Conservation (phyloP, 2,329 filamentous ascomycete species). For the Macrophomina phaseolina region DNA sequence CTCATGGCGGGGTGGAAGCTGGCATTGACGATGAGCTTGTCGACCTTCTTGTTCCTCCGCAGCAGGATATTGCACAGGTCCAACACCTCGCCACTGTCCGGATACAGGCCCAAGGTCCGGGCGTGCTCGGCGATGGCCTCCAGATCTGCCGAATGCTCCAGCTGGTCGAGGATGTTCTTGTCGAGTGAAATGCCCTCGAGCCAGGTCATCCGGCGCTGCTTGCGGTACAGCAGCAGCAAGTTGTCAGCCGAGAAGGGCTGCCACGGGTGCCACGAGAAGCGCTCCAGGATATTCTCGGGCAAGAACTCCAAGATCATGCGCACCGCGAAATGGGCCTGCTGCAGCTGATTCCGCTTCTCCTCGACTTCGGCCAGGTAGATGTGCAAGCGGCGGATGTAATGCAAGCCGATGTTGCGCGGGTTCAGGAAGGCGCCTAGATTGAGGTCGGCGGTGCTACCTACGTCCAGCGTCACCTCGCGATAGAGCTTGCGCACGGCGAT, state of each 20-base stretch:
- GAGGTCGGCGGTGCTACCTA: constrained; percentile 52
- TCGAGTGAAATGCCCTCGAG: constrained; percentile 56
- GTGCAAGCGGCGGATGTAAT: constrained; percentile 52
- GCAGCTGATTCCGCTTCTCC: constrained; percentile 52
- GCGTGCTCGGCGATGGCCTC: constrained; percentile 49
- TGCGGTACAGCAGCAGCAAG: constrained; percentile 53
- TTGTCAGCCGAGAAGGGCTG: constrained; percentile 55
- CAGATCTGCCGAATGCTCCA: constrained; percentile 50
- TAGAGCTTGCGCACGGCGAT: constrained; percentile 55
- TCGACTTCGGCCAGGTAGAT: constrained; percentile 52
- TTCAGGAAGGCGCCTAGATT: constrained; percentile 53
- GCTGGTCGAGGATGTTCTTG: constrained; percentile 45
- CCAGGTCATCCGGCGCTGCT: constrained; percentile 56
- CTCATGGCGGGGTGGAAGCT: constrained; percentile 50
- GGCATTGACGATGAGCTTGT: constrained; percentile 55
- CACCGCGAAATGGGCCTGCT: constrained; percentile 54
- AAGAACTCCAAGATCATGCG: constrained; percentile 57
- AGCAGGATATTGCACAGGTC: constrained; percentile 52
- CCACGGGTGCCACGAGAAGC: constrained; percentile 59
- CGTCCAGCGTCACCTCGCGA: constrained; percentile 53
- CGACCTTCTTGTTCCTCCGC: constrained; percentile 48
- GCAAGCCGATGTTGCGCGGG: constrained; percentile 55
- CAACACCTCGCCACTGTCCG: constrained; percentile 52
- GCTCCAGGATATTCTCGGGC: constrained; percentile 55
- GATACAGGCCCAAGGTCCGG: constrained; percentile 54